A percentile compares a stretch with the other conserved stretches of the same genome.
Conservation (phyloP, 257 asterid genomes). For the Fraxinus quadrangulata region DNA sequence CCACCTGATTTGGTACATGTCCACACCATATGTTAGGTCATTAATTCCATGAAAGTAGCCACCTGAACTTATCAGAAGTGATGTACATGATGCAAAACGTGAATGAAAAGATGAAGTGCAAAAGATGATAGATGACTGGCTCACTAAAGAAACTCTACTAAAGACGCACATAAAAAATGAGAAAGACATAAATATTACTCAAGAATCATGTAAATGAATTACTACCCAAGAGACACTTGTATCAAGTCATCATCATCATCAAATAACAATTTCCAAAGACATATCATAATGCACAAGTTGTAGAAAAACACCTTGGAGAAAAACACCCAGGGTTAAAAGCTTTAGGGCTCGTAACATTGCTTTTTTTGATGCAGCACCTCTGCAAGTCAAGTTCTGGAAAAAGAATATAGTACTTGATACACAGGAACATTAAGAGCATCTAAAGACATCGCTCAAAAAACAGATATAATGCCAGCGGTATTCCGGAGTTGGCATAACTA, state of each 20-base stretch:
- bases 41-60: constrained; percentile 61
- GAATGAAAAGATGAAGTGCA: background rate
- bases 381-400: constrained; percentile 47
- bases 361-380: constrained; percentile 50
- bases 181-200: constrained; percentile 3
- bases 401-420: constrained; percentile 23
- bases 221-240: background rate
- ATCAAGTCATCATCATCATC: constrained; percentile 17
- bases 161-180: background rate
- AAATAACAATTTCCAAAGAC: background rate
- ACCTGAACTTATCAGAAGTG: constrained; percentile 38
- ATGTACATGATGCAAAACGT: constrained; percentile 4
- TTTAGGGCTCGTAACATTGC: constrained; percentile 49
- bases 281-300: background rate
- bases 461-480: background rate
- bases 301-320: constrained; percentile 58
- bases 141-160: constrained; percentile 1
- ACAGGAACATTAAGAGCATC: background rate
- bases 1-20: constrained; percentile 59
- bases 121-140: background rate
- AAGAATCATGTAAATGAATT: background rate
- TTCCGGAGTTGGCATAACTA: background rate
- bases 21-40: constrained; percentile 63
- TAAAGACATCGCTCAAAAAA: background rate
- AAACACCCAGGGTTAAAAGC: constrained; percentile 56